phyloP scores from a whole-genome alignment of 2,329 filamentous ascomycete genomes.

The Parascedosporium putredinis region DNA sequence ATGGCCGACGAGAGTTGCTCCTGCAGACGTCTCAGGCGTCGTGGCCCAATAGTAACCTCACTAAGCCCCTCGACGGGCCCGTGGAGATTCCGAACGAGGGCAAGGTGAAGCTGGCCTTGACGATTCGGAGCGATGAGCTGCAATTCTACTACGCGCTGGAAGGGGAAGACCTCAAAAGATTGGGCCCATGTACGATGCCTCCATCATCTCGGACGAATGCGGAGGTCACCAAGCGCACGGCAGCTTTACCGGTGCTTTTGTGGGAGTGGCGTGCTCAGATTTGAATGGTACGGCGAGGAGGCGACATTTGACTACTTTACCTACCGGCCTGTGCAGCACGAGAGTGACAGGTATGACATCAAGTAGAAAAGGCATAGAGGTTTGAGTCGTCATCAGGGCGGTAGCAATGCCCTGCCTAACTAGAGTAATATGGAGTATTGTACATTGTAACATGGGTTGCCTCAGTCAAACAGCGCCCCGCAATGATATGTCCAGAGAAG shows the following conservation, averaged over 20 bases:
- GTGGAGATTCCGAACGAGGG: constrained; percentile 42
- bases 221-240: constrained; percentile 50
- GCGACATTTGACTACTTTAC: constrained; percentile 42
- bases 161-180: constrained; percentile 33
- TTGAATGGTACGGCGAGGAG: constrained; percentile 37
- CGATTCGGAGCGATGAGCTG: constrained; percentile 32
- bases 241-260: constrained; percentile 54
- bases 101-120: constrained; percentile 41
- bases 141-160: constrained; percentile 48
- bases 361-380: background rate
- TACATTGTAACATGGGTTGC: no score
- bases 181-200: constrained; percentile 47
- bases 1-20: constrained; percentile 47
- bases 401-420: no score
- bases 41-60: constrained; percentile 40
- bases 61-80: constrained; percentile 28
- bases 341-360: constrained; percentile 38
- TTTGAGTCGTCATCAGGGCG: no score
- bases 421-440: no score
- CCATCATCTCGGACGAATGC: constrained; percentile 51
- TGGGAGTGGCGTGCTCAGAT: constrained; percentile 45
- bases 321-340: constrained; percentile 36
- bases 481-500: no score
- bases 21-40: constrained; percentile 46
- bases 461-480: no score